Conservation (phyloP, 192 early-diverging fungal genomes). For the Coemansia furcata region DNA sequence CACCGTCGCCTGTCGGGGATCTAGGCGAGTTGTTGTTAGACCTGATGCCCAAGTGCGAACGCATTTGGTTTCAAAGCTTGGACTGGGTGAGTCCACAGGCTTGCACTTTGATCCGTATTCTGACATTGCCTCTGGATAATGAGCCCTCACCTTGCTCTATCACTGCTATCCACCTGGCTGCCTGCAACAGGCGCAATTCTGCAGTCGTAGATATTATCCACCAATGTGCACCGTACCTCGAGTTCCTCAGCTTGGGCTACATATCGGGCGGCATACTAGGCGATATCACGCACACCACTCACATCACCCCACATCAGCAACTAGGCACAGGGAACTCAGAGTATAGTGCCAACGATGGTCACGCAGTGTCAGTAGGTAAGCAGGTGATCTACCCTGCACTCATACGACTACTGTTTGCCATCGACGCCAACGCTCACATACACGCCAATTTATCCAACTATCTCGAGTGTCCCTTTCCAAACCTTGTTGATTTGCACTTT, state of each 20-base stretch:
- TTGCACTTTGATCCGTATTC: not conserved
- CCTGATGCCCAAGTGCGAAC: not conserved
- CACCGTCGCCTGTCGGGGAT: not conserved
- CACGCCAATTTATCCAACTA: not conserved
- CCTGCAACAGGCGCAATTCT: constrained; percentile 1
- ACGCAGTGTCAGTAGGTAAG: not conserved
- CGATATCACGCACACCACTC: not conserved
- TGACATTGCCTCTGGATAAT: not conserved
- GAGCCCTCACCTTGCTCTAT: not conserved
- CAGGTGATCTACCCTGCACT: constrained; percentile 10
- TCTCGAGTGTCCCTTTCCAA: constrained; percentile 23
- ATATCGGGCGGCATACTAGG: constrained; percentile 32
- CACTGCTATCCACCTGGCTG: constrained; percentile 11
- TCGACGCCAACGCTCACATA: constrained; percentile 26
- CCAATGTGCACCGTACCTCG: constrained; percentile 11
- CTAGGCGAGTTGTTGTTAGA: not conserved
- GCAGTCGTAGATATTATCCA: constrained; percentile 19
- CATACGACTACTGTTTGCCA: constrained; percentile 29
- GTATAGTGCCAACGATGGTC: not conserved
- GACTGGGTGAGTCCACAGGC: not conserved
- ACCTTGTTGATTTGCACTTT: constrained; percentile 38
- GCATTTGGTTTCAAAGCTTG: constrained; percentile 27
- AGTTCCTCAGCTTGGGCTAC: constrained; percentile 20
- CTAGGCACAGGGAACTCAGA: not conserved
- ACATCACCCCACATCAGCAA: not conserved